Base-by-base conservation (phyloP, 2,329 filamentous ascomycete genomes). In the Cyanodermella asteris region DNA sequence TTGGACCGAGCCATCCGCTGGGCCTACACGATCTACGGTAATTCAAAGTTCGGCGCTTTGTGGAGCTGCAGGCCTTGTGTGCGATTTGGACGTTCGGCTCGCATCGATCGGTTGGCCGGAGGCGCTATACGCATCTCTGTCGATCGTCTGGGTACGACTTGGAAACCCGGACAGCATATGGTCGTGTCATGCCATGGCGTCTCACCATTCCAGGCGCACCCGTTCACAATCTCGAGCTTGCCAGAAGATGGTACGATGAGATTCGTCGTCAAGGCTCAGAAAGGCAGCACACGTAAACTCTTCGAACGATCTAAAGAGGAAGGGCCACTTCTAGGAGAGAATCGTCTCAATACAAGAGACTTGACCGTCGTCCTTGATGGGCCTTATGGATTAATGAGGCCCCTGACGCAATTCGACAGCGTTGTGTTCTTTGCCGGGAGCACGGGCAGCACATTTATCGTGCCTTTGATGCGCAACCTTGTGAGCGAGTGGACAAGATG, bases 161-260 rank as follows among this genome's bases (percentile, higher is more conserved):
- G 68, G 69, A 52, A 43, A 15, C 54, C 68, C 3, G 69, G 68
- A 1, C 67, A 73, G 31, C 67, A 73, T 38, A 53, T 64, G 1
- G 69, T 70, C 34, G 44, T 73, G 3, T 60, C 61, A 5, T 68
- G 53, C 36, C 67, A 61, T 36, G 52, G 51, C 1, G 39, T 69
- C 18, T 51, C 55, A 11, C 64, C 63, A 1, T 43, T 72, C 2
- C 63, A 72, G 36, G 61, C 58, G 13, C 68, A 74, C 34, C 69
- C 68, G 0, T 72, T 72, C 37, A 72, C 65, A 2, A 64, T 72
- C 29, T 48, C 60, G 3, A 64, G 60, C 1, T 50, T 68, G 8
- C 59, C 61, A 0, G 48, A 50, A 19, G 63, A 68, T 35, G 50
- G 52, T 1, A 56, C 52, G 28, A 50, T 69, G 40, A 60, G 65